phyloP scores from a whole-genome alignment of 495 filamentous ascomycete genomes.

The Annulohypoxylon nitens region DNA sequence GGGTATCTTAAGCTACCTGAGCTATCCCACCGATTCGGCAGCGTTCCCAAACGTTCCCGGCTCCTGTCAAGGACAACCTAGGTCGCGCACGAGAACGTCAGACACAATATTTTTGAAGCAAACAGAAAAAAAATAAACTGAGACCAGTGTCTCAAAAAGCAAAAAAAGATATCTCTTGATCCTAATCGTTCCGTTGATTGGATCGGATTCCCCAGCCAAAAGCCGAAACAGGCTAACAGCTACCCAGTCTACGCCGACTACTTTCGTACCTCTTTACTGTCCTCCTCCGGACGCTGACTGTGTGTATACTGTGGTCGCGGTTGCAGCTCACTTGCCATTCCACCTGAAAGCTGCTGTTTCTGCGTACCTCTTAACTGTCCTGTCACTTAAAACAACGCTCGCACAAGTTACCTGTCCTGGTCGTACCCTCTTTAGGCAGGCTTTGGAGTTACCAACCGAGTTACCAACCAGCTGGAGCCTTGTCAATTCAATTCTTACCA shows the following conservation, averaged over 20 bases:
- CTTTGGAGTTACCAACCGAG: background rate
- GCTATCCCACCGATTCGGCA: slow-evolving; percentile 11
- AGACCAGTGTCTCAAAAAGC: slow-evolving; percentile 30
- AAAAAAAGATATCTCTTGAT: slow-evolving; percentile 17
- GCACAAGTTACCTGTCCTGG: slow-evolving; percentile 8
- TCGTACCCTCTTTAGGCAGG: slow-evolving; percentile 4
- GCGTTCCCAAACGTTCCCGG: slow-evolving; percentile 23
- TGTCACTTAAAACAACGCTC: slow-evolving; percentile 9
- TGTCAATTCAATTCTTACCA: slow-evolving; percentile 12
- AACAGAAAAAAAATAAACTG: slow-evolving; percentile 34
- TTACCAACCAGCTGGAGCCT: slow-evolving; percentile 22
- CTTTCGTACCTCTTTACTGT: background rate
- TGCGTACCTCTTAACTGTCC: slow-evolving; percentile 15
- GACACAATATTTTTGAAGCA: slow-evolving; percentile 20
- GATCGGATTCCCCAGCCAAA: slow-evolving; percentile 45
- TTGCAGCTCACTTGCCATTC: slow-evolving; percentile 24
- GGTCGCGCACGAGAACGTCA: slow-evolving; percentile 8
- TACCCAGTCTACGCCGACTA: background rate
- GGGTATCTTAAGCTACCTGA: background rate
- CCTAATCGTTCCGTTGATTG: slow-evolving; percentile 26
- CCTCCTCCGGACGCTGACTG: slow-evolving; percentile 6
- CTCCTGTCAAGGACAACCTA: slow-evolving; percentile 26
- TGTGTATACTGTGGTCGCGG: slow-evolving; percentile 30
- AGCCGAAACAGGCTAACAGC: slow-evolving; percentile 45
- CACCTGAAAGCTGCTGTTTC: slow-evolving; percentile 24